Base-by-base conservation (phyloP, 306 rosid genomes). In the Pterocarpus santalinus region DNA sequence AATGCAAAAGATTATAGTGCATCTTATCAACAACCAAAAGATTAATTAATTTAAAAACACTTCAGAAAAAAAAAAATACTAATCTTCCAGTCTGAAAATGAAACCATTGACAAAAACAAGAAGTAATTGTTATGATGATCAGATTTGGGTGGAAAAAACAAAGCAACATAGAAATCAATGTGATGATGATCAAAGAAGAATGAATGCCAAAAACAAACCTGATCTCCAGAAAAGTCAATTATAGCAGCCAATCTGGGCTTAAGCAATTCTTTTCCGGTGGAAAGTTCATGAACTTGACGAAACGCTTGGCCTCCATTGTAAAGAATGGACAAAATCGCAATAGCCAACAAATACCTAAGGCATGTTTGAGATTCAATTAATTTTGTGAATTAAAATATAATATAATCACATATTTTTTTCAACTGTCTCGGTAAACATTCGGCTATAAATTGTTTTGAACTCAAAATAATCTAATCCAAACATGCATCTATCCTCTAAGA, bases 211-310 rank as follows among this genome's bases (percentile, higher is more conserved):
- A 91, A 68, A 91, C 61, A 55, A 68, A 92, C 97, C 98, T 93
- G 99, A 82, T 95, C 97, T 8, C 91, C 97, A 6, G 77, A 36
- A 46, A 91, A 93, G 82, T 93, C 96, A 41, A 87, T 16, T 52
- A 89, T 43, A 30, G 83, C 79, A 7, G 90, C 87, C 46, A 76
- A 53, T 43, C 84, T 85, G 0, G 76, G 93, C 51, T 82, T 68
- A 72, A 89, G 65, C 72, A 82, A 34, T 33, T 51, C 70, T 70
- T 69, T 91, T 52, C 88, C 86, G 1, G 89, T 87, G 16, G 84
- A 85, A n/a, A 90, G 76, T 80, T 90, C 91, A 0, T 80, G 87
- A 15, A 75, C 76, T 58, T 91, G 87, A 22, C 88, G 84, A 34
- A 90, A 66, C n/a, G 74, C 83, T 87, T 89, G 94, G 5, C 15